Base-by-base conservation (phyloP, 2,329 filamentous ascomycete genomes). In the Paecilomyces variotii region DNA sequence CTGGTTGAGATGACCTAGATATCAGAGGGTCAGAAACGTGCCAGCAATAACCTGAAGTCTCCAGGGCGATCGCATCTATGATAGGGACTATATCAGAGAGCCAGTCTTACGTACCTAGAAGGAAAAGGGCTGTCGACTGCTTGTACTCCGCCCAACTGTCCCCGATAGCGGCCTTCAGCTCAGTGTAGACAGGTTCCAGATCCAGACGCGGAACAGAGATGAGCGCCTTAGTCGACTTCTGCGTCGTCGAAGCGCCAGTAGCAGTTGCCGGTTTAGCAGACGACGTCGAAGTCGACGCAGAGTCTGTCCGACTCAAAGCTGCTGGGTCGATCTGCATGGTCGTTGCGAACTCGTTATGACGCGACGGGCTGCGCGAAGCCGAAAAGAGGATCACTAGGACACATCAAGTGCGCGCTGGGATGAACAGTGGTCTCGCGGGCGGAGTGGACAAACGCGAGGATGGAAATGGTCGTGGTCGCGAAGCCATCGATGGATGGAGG, bases 111-210 rank as follows among this genome's bases (percentile, higher is more conserved):
- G 56, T 75, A 83, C 83, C 84, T 57, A 85, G 70, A 52, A 86
- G 73, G 66, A 86, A 87, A 14, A 79, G 74, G 51, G 78, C 79
- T 14, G 84, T 75, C 3, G 82, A 76, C 57, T 82, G 79, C 68
- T 86, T 86, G 66, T 87, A 87, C 53, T 79, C 78, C 14, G 76
- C 73, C 84, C 84, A 87, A 63, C 81, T 76, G 59, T 85, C 82
- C 60, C 80, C 82, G 60, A 87, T 80, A 24, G 80, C 79, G 55
- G 77, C 74, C 67, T 87, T 87, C 57, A 87, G 75, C 60, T 83
- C 80, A 9, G 82, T 80, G 67, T 87, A 87, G 55, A 85, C 76
- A 27, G 84, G 82, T 68, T 87, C 85, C 56, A 86, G 73, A 64
- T 87, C 84, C 58, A 87, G 78, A 61, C 85, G 81, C 63, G 83